These are phyloP conservation scores for Cytospora mali DNA, from an alignment of 2,329 filamentous ascomycete genomes.

Conservation along the genomic window DNA sequence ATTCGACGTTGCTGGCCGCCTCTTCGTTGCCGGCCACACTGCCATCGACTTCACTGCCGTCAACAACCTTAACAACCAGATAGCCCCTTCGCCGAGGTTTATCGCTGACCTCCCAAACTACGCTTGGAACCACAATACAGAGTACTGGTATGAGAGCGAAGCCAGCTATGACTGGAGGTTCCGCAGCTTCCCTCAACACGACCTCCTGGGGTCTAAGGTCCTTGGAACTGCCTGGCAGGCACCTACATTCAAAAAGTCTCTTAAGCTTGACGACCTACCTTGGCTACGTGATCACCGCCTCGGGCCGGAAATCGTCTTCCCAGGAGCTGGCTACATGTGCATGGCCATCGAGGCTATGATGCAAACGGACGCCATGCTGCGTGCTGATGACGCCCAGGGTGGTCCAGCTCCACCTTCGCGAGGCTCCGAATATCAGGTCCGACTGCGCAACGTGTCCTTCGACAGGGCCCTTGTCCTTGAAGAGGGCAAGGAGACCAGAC, in stretches of 20 bases:
- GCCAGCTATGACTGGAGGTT: conserved; percentile 10
- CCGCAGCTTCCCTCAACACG: background rate
- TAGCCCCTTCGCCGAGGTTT: background rate
- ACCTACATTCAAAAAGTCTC: background rate
- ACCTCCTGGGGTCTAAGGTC: conserved; percentile 11
- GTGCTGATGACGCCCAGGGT: too few relatives aligned
- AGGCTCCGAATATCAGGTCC: conserved; percentile 17
- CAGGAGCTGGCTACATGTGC: conserved; percentile 42
- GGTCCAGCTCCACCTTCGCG: too few relatives aligned
- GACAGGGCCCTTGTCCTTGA: conserved; percentile 33
- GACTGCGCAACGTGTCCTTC: conserved; percentile 32
- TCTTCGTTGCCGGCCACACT: background rate
- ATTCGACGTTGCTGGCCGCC: background rate
- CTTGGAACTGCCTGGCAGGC: background rate
- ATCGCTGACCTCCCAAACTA: conserved; percentile 5
- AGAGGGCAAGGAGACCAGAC: conserved; percentile 19
- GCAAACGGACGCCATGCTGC: conserved; percentile 27
- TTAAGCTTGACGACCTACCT: background rate
- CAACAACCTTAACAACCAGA: background rate
- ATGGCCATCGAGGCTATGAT: conserved; percentile 39
- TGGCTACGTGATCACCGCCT: conserved; percentile 47
- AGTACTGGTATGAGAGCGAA: conserved; percentile 11
- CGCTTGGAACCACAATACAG: conserved; percentile 28
- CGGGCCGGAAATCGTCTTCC: conserved; percentile 46
- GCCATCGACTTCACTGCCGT: conserved; percentile 25